Conservation (phyloP, 768 basidiomycete genomes). For the Suillus americanus region DNA sequence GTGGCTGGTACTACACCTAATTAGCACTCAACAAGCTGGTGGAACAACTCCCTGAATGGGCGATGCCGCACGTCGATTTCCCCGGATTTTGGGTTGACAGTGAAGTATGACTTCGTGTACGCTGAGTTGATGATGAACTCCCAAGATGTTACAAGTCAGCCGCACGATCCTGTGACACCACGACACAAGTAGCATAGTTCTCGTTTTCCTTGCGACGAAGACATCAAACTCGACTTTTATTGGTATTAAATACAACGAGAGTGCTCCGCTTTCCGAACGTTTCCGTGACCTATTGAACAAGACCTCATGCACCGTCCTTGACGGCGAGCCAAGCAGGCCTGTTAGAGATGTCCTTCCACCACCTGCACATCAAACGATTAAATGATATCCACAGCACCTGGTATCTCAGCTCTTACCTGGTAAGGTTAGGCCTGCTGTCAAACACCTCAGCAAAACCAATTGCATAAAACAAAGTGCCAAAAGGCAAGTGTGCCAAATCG, state of each 20-base stretch:
- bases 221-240: not conserved
- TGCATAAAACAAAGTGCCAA: conserved; percentile 30
- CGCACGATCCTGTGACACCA: too few relatives aligned
- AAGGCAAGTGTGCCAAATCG: conserved; percentile 59
- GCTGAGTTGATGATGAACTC: too few relatives aligned
- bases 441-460: conserved; percentile 31
- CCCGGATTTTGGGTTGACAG: too few relatives aligned
- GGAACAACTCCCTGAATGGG: too few relatives aligned
- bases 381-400: not conserved
- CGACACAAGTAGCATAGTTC: too few relatives aligned
- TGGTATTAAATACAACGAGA: not conserved
- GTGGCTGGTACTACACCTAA: too few relatives aligned
- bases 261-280: not conserved
- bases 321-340: conserved; percentile 49
- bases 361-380: conserved; percentile 31
- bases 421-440: conserved; percentile 41
- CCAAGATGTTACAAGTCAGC: too few relatives aligned
- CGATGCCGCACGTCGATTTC: too few relatives aligned
- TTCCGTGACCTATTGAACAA: not conserved
- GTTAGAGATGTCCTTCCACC: conserved; percentile 50
- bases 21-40: too few relatives aligned
- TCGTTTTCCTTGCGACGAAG: too few relatives aligned
- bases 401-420: conserved; percentile 32
- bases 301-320: conserved; percentile 32
- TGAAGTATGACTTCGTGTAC: too few relatives aligned